Evolutionary conservation across 768 basidiomycete genomes (phyloP), one percentile per base, ranked within the genome.

Genomic region (Pilatotrama ljubarskyi): DNA sequence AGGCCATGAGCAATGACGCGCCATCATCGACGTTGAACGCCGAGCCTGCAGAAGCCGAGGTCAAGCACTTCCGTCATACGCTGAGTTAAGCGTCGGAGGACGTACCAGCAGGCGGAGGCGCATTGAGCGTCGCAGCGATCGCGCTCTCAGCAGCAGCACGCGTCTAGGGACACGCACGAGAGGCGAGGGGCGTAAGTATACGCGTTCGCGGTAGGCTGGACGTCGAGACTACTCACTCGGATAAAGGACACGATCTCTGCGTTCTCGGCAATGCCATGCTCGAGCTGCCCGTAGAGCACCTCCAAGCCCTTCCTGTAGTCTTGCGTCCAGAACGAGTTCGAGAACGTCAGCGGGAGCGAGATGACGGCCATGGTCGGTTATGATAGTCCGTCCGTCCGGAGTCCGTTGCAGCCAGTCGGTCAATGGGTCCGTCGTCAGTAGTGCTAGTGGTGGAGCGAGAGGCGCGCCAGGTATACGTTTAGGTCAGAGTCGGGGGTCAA

Each of bases 281-380:
- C 88, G 24, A 94, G 84, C 73, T 91, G 88, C 43, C 69, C 73
- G 70, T 84, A 93, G 32, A 94, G 74, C 22, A 90, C 82, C 63
- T 96, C 86, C 26, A 97, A 80, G 35, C 94, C 95, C 59, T 77
- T 83, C 44, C 91, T 81, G 70, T 93, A 95, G 77, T 95, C 93
- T 72, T 92, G 88, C 15, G 93, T 84, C 95, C 95, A 97, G 78
- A 97, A 97, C 29, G 93, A 95, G 73, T 96, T 95, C 56, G 81
- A 85, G 72, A 97, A 97, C 15, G 83, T 83, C 59, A 93, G 79
- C n/a, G 94, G 94, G 69, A 95, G 84, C 43, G 93, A 91, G 63
- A 96, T 77, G 64, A 92, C 89, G 62, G 93, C 89, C 94, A 95
- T 95, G 69, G 54, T 71, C 14, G 24, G 46, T 48, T 35, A 18